Evolutionary conservation across 306 rosid genomes (phyloP).

Genomic region (Elaeagnus macrophylla): DNA sequence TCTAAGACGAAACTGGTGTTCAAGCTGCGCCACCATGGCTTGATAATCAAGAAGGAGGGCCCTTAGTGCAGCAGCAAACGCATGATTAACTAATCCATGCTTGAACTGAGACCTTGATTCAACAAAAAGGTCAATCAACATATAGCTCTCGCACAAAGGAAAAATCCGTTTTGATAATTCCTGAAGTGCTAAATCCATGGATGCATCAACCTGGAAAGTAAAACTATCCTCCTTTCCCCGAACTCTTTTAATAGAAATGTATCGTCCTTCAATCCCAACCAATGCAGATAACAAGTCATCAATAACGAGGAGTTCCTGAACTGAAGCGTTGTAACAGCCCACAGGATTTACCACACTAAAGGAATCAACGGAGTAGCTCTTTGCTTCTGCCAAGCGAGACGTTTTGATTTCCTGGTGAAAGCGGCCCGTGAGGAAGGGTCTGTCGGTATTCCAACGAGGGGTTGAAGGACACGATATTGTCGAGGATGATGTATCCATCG

Average conservation of each 20-base stretch:
- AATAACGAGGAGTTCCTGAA: slow-evolving; percentile 96
- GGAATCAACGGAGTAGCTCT: slow-evolving; percentile 27
- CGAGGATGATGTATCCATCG: too few relatives aligned
- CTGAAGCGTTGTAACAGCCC: slow-evolving; percentile 65
- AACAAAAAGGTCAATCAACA: slow-evolving; percentile 70
- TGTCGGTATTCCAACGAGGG: slow-evolving; percentile 46
- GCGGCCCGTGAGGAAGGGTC: slow-evolving; percentile 56
- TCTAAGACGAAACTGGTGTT: slow-evolving; percentile 88
- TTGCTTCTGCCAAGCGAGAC: slow-evolving; percentile 31
- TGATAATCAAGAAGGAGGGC: slow-evolving; percentile 92
- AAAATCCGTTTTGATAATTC: slow-evolving; percentile 83
- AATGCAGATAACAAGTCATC: slow-evolving; percentile 80
- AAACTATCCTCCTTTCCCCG: slow-evolving; percentile 51
- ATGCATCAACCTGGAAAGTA: slow-evolving; percentile 58
- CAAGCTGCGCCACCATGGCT: slow-evolving; percentile 96
- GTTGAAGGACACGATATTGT: slow-evolving; percentile 28
- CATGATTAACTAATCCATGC: slow-evolving; percentile 90
- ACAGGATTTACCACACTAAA: slow-evolving; percentile 39
- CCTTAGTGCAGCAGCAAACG: slow-evolving; percentile 92
- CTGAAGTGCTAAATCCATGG: slow-evolving; percentile 98
- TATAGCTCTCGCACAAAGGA: slow-evolving; percentile 76
- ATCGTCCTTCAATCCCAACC: slow-evolving; percentile 88
- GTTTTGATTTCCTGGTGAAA: slow-evolving; percentile 45
- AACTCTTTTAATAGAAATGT: slow-evolving; percentile 57
- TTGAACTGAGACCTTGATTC: slow-evolving; percentile 88